These are phyloP conservation scores for Pythium graminicola DNA, from an alignment of 352 stramenopile species.

Conservation along the genomic window DNA sequence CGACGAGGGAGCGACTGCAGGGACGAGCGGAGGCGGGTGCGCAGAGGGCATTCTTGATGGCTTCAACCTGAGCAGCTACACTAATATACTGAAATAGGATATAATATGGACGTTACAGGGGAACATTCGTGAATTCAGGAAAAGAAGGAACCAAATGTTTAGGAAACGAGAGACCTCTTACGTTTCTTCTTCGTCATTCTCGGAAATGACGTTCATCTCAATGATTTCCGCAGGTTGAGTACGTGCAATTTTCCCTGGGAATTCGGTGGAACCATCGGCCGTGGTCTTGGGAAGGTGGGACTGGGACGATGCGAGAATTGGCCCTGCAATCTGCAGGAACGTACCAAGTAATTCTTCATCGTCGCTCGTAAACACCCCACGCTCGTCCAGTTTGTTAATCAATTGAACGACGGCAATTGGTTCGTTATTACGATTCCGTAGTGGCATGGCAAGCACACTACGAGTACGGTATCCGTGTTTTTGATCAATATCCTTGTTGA, in stretches of 20 bases:
- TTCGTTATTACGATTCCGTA: conserved; percentile 63
- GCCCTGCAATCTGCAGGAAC: conserved; percentile 85
- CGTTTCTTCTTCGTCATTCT: conserved; percentile 68
- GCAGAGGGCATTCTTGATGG: no score
- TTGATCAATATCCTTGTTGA: conserved; percentile 88
- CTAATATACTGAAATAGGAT: no score
- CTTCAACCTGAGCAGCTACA: neutral
- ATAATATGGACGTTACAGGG: no score
- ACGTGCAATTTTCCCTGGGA: conserved; percentile 42
- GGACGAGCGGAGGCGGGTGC: neutral
- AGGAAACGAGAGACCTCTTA: conserved; percentile 13
- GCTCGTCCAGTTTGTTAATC: conserved; percentile 80
- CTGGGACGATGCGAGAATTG: conserved; percentile 83
- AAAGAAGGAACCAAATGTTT: neutral
- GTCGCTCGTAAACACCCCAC: conserved; percentile 71
- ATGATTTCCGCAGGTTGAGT: conserved; percentile 38
- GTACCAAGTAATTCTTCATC: conserved; percentile 83
- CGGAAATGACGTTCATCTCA: conserved; percentile 78
- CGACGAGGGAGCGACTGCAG: neutral
- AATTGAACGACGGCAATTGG: conserved; percentile 85
- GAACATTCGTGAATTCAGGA: neutral
- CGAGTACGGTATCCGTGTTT: conserved; percentile 84
- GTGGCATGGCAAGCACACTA: conserved; percentile 83
- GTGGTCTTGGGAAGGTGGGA: conserved; percentile 57
- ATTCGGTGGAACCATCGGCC: conserved; percentile 52